Evolutionary conservation across 805 yeast genomes (phyloP), one percentile per base, ranked within the genome.

Genomic region (Hermanozyma aechmeae): DNA sequence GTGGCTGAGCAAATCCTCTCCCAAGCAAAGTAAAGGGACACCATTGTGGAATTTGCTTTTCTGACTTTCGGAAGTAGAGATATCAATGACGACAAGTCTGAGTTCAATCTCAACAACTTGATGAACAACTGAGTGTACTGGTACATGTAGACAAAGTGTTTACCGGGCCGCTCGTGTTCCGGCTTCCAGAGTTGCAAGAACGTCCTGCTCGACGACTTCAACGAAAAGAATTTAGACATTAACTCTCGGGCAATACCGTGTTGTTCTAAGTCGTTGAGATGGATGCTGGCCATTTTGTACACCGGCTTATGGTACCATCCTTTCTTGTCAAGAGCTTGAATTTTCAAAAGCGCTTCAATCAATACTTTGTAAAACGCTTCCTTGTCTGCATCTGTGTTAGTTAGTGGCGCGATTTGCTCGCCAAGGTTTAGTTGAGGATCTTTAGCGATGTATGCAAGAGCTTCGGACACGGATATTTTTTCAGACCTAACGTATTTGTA

Each of bases 161-260:
- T 84, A 0, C 99, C 99, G 0, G 96, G 92, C 13, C 93, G 57
- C 50, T 93, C 98, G 42, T 65, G 52, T 27, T 86, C 95, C 0
- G 96, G 94, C 42, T 85, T 85, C 97, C 98, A 92, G 33, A 92
- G 82, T 39, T 74, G 79, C 1, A 87, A 73, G 22, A 92, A 65
- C 8, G 79, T 73, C 45, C 85, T 81, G 24, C 75, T 73, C 3
- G 72, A 66, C 1, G 85, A 64, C 40, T 76, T 82, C 27, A 84
- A 51, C 6, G 81, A 66, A 29, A 87, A 70, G 12, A 85, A 57
- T 0, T 62, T 47, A 2, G 71, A 59, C 71, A 89, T 72, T 39
- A 80, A 84, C 9, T 68, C 68, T 26, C 65, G 61, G 0, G 96
- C 92, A 1, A 56, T 61, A 2, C 55, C 53, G 6, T 55, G 37